phyloP scores from a whole-genome alignment of 2,329 filamentous ascomycete species.

The Phialocephala sp. region DNA sequence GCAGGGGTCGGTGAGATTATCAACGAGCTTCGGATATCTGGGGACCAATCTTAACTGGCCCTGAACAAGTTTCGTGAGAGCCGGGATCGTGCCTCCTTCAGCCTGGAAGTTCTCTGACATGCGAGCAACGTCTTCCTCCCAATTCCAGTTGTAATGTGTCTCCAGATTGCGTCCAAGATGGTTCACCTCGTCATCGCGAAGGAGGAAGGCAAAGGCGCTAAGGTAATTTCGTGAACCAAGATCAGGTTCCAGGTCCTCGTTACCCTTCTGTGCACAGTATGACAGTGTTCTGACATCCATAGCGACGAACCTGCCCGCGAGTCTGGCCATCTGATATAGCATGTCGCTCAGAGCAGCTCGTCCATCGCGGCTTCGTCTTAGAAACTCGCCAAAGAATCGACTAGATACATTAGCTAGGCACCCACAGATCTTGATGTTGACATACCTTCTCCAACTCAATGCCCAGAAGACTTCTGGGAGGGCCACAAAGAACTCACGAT shows the following conservation, averaged over 20 bases:
- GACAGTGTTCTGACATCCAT: slow-evolving; percentile 52
- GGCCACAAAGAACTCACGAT: slow-evolving; percentile 57
- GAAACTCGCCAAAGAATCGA: slow-evolving; percentile 42
- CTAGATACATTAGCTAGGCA: slow-evolving; percentile 34
- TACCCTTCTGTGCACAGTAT: slow-evolving; percentile 37
- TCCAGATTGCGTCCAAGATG: slow-evolving; percentile 44
- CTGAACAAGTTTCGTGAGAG: slow-evolving; percentile 51
- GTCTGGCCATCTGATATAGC: slow-evolving; percentile 47
- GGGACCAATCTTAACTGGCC: slow-evolving; percentile 49
- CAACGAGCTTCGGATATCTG: slow-evolving; percentile 52
- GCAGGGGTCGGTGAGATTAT: slow-evolving; percentile 39
- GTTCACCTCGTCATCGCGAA: slow-evolving; percentile 43
- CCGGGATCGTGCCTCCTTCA: slow-evolving; percentile 50
- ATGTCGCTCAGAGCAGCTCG: slow-evolving; percentile 38
- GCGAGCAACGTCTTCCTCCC: slow-evolving; percentile 38
- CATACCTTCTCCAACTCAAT: slow-evolving; percentile 50
- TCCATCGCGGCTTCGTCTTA: slow-evolving; percentile 32
- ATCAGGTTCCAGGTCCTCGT: slow-evolving; percentile 44
- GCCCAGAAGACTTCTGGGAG: slow-evolving; percentile 57
- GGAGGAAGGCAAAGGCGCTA: slow-evolving; percentile 49
- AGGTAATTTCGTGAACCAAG: slow-evolving; percentile 54
- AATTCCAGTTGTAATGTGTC: slow-evolving; percentile 49
- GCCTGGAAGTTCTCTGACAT: slow-evolving; percentile 39
- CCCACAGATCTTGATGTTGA: background rate
- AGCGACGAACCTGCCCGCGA: slow-evolving; percentile 58